A percentile compares a stretch with the other conserved stretches of the same genome.
These are phyloP conservation scores for Tephrocybe sp. DNA, from an alignment of 768 basidiomycete species.

Conservation along the genomic window DNA sequence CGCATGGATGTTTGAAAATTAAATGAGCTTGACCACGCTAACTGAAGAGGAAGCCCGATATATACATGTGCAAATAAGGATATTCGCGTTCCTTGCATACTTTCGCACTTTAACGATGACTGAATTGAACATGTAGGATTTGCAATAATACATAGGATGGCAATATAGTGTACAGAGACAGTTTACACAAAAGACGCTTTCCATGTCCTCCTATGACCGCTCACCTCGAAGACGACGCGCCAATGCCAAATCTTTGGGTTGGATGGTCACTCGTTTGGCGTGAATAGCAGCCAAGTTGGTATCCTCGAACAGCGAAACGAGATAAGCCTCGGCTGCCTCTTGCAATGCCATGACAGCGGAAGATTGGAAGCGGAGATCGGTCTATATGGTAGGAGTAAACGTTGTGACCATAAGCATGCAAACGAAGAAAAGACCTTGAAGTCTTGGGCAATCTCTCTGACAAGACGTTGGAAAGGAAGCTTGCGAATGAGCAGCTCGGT, in stretches of 20 bases:
- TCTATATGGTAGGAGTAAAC: constrained; percentile 29
- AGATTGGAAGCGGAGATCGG: constrained; percentile 76
- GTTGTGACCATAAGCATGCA: not conserved
- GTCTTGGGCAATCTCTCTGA: constrained; percentile 81
- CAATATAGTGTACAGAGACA: constrained; percentile 2
- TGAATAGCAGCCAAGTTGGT: constrained; percentile 64
- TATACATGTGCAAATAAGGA: constrained; percentile 16
- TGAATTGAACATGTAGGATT: not conserved
- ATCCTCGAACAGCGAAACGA: constrained; percentile 71
- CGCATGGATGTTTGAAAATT: constrained; percentile 16
- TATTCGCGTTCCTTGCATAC: not conserved
- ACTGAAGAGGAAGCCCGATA: not conserved
- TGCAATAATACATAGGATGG: constrained; percentile 9
- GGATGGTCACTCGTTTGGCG: constrained; percentile 57
- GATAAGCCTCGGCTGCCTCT: constrained; percentile 67
- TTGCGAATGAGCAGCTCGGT: constrained; percentile 65
- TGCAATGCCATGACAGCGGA: constrained; percentile 68
- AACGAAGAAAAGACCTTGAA: constrained; percentile 50
- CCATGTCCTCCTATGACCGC: constrained; percentile 24
- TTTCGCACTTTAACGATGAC: not conserved
- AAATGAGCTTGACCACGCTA: not conserved
- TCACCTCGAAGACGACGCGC: constrained; percentile 34
- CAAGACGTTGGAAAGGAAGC: constrained; percentile 69
- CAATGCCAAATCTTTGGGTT: constrained; percentile 64
- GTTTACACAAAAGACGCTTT: not conserved